Evolutionary conservation across 2,329 filamentous ascomycete species (phyloP), one percentile per base, ranked within the genome.

Genomic region (Claviceps sp.): DNA sequence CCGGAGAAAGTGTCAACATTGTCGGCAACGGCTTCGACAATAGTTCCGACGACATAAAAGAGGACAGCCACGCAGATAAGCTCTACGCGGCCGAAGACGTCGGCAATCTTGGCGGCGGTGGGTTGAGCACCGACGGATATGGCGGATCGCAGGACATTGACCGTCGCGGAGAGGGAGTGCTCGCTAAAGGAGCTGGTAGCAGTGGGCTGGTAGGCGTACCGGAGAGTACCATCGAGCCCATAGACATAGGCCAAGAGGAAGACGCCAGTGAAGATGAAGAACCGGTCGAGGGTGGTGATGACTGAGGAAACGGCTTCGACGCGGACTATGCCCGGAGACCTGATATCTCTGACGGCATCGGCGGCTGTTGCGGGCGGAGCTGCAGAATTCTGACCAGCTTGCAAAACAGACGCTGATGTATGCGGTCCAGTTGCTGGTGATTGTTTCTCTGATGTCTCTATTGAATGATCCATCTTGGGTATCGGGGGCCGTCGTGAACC

Each of bases 201-300:
- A 49, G 68, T 63, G 5, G 78, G 70, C 69, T 79, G 77, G 62
- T 77, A 80, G 6, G 72, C 70, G 55, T 72, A 74, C 14, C 79
- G 72, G 44, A 82, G 68, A 1, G 70, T 76, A 24, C 76, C 76
- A 56, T 83, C 79, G 22, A 84, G 69, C 2, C 78, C 76, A 61
- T 84, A 85, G 37, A 74, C 77, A 62, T 83, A 85, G 11, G 80
- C 76, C 50, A 84, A 67, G 36, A 85, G 62, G 61, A 85, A 84
- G 56, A 84, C 70, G 24, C 79, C 71, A 9, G 76, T 59, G 64
- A 84, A 84, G 61, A 85, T 72, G 55, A 72, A 69, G 54, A 78
- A 56, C 34, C 78, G 77, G 61, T 84, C 78, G 14, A 58, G 54
- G 4, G 65, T 55, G 18, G 74, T 78, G 40, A 83, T 72, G 55